Conservation (phyloP, 2,329 filamentous ascomycete genomes). For the Graphilbum sp. region DNA sequence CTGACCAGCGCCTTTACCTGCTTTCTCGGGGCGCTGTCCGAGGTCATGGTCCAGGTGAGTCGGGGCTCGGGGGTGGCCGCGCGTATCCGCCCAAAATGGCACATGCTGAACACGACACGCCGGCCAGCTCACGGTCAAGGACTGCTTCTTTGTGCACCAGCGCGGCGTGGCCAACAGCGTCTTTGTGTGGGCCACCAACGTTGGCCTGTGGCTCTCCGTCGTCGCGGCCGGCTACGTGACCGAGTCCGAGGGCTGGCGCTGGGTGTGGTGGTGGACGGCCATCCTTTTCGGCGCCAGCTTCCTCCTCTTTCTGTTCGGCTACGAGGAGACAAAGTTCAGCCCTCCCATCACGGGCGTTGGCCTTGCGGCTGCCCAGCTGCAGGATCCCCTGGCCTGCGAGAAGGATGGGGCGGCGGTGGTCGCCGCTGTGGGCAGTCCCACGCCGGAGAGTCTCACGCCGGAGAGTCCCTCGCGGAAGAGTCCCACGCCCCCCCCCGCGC, state of each 20-base stretch:
- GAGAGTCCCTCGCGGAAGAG: no score
- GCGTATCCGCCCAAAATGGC: no score
- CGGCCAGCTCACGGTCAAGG: constrained; percentile 36
- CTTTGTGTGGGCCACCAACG: constrained; percentile 26
- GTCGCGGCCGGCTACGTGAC: constrained; percentile 32
- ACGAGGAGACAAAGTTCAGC: constrained; percentile 8
- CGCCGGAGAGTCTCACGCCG: no score
- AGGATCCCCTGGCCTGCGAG: no score
- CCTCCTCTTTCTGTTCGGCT: constrained; percentile 4
- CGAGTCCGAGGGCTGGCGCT: constrained; percentile 30
- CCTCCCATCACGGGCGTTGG: no score
- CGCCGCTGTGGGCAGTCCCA: no score
- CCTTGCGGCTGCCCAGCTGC: no score
- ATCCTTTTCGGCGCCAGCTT: constrained; percentile 10
- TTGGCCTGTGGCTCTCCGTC: constrained; percentile 20
- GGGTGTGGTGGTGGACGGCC: constrained; percentile 20
- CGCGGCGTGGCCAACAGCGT: constrained; percentile 31
- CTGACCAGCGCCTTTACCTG: constrained; percentile 14
- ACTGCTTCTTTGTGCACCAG: constrained; percentile 41
- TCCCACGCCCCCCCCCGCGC: no score
- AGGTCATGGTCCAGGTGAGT: constrained; percentile 28
- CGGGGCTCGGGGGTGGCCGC: no score
- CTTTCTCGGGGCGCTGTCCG: constrained; percentile 26
- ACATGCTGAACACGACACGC: no score
- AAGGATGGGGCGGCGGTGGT: no score